Evolutionary conservation across 108 stramenopile genomes (phyloP).

Genomic region (Chaetoceros tenuissimus): DNA sequence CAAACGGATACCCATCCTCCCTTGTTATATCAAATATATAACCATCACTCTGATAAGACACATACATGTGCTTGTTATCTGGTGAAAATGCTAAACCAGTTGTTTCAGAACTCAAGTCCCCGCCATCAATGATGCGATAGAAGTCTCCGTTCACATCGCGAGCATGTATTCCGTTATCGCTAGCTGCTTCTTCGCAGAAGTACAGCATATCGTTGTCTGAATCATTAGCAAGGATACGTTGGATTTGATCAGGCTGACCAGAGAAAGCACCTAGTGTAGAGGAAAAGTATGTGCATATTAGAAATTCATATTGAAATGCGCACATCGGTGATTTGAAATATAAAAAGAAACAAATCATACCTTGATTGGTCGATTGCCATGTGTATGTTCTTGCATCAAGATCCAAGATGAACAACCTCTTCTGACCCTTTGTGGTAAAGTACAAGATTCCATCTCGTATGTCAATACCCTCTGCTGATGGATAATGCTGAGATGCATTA

Average conservation of each 20-base stretch:
- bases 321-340: too few relatives aligned
- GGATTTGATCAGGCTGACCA: too few relatives aligned
- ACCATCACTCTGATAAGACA: conserved; percentile 3
- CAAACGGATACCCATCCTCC: conserved; percentile 5
- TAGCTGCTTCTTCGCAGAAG: too few relatives aligned
- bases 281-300: too few relatives aligned
- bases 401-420: conserved; percentile 35
- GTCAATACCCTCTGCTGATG: conserved; percentile 27
- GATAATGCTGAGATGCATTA: conserved; percentile 11
- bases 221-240: too few relatives aligned
- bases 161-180: too few relatives aligned
- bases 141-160: too few relatives aligned
- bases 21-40: conserved; percentile 7
- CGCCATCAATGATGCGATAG: too few relatives aligned
- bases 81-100: conserved; percentile 8
- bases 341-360: conserved; percentile 28
- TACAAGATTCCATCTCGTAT: conserved; percentile 17
- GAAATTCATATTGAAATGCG: too few relatives aligned
- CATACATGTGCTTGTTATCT: conserved; percentile 13
- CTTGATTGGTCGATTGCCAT: conserved; percentile 16
- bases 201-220: too few relatives aligned
- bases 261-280: too few relatives aligned
- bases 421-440: conserved; percentile 19
- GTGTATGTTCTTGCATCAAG: conserved; percentile 26
- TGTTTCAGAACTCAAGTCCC: too few relatives aligned